These are phyloP conservation scores for Colletotrichum musae DNA, from an alignment of 2,329 filamentous ascomycete species.

Conservation along the genomic window DNA sequence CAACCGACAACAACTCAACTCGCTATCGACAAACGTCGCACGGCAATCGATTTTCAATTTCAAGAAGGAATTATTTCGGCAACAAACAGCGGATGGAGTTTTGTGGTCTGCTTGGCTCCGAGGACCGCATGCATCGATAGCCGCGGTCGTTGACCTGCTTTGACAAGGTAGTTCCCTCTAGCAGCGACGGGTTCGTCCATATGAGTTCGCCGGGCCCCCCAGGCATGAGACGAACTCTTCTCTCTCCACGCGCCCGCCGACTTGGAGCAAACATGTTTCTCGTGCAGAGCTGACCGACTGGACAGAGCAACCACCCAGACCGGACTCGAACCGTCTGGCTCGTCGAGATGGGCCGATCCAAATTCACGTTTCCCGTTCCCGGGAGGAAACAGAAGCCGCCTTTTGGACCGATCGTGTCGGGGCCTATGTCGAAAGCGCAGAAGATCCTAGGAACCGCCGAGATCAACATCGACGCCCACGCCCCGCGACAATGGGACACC, in stretches of 20 bases:
- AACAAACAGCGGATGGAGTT: conserved; percentile 31
- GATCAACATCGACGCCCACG: conserved; percentile 59
- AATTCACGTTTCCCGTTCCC: conserved; percentile 65
- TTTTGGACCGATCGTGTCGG: conserved; percentile 48
- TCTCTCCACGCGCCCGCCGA: conserved; percentile 1
- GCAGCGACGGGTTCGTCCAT: conserved; percentile 15
- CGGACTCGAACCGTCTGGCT: conserved; percentile 1
- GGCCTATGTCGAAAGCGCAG: conserved; percentile 65
- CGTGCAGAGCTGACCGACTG: conserved; percentile 22
- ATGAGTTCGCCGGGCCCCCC: conserved; percentile 23
- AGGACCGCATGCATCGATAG: conserved; percentile 40
- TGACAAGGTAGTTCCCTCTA: conserved; percentile 41
- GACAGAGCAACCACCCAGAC: conserved; percentile 17
- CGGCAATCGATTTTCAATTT: conserved; percentile 15
- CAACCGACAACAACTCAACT: conserved; percentile 22
- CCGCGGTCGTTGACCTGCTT: conserved; percentile 25
- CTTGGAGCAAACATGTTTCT: conserved; percentile 12
- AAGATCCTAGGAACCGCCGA: conserved; percentile 64
- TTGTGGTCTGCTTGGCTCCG: conserved; percentile 21
- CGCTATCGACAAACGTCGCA: conserved; percentile 14
- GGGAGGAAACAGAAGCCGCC: conserved; percentile 60
- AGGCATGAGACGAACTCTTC: conserved; percentile 14
- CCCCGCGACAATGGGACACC: conserved; percentile 58
- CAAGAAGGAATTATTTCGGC: conserved; percentile 2
- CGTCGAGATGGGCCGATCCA: conserved; percentile 56